Conservation (phyloP, 2,329 filamentous ascomycete genomes). For the Metarhizium robertsii region DNA sequence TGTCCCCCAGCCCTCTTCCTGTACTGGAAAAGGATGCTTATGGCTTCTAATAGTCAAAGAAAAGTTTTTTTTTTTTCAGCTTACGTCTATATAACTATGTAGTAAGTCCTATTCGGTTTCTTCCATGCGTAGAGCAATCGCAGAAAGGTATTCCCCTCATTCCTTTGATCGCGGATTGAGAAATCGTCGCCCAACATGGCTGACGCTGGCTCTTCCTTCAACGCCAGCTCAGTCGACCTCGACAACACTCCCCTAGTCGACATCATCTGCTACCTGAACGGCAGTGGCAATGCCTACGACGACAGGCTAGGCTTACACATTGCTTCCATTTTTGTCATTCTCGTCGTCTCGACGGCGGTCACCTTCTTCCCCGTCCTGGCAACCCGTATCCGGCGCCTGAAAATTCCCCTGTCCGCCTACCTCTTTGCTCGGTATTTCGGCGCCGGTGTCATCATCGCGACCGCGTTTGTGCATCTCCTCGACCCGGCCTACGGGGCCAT, state of each 20-base stretch:
- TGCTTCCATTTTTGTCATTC: conserved; percentile 81
- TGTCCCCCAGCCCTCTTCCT: too few species aligned
- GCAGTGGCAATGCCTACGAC: conserved; percentile 41
- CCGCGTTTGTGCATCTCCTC: conserved; percentile 83
- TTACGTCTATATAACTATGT: too few species aligned
- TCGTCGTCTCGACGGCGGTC: conserved; percentile 58
- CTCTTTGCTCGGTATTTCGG: conserved; percentile 90
- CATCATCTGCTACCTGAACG: conserved; percentile 41
- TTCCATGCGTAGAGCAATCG: neutral
- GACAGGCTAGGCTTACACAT: conserved; percentile 63
- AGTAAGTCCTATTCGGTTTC: too few species aligned
- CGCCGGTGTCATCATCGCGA: conserved; percentile 86
- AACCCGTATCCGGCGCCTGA: conserved; percentile 46
- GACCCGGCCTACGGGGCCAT: conserved; percentile 69
- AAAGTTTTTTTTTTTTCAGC: too few species aligned
- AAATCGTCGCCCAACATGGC: conserved; percentile 13
- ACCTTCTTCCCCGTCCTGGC: conserved; percentile 68
- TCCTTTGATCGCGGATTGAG: neutral
- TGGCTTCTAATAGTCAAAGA: too few species aligned
- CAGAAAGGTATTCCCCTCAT: neutral
- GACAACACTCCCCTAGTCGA: conserved; percentile 25
- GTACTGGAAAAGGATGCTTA: too few species aligned
- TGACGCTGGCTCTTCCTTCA: conserved; percentile 36
- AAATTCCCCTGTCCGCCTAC: conserved; percentile 63
- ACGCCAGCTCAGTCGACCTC: conserved; percentile 55